These are phyloP conservation scores for Ophiostoma ulmi DNA, from an alignment of 2,329 filamentous ascomycete species.

Conservation along the genomic window DNA sequence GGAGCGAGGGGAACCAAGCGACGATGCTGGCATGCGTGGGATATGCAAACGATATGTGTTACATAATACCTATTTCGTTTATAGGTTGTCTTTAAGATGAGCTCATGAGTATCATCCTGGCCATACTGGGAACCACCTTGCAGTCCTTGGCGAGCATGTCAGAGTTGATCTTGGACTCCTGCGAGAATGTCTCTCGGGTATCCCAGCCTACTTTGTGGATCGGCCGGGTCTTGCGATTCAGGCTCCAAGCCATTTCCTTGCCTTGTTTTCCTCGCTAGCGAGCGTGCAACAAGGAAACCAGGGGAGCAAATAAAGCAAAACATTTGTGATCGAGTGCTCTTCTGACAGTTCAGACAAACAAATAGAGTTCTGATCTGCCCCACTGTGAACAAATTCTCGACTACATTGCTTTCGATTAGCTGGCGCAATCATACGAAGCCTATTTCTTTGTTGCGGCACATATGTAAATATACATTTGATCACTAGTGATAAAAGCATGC, in stretches of 20 bases:
- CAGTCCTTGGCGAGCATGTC: background rate
- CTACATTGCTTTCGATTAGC: background rate
- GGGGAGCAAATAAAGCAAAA: background rate
- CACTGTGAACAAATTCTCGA: background rate
- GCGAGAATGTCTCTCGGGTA: background rate
- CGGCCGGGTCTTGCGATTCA: background rate
- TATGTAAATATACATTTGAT: background rate
- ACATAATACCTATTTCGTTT: background rate
- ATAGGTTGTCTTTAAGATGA: background rate
- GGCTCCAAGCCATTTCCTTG: background rate
- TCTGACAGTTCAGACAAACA: too few species aligned
- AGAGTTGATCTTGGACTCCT: background rate
- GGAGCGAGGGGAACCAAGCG: background rate
- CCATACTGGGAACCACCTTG: background rate
- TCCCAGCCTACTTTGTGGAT: too few species aligned
- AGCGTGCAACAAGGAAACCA: background rate
- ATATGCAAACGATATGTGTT: background rate
- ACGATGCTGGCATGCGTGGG: background rate
- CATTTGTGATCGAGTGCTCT: too few species aligned
- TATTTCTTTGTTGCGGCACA: background rate
- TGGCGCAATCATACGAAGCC: background rate
- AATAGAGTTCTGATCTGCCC: too few species aligned
- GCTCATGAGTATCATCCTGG: background rate
- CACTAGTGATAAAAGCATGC: background rate
- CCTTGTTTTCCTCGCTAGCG: background rate